Evolutionary conservation across 495 filamentous ascomycete genomes (phyloP), one percentile per base, ranked within the genome.

Genomic region (Choiromyces venosus): DNA sequence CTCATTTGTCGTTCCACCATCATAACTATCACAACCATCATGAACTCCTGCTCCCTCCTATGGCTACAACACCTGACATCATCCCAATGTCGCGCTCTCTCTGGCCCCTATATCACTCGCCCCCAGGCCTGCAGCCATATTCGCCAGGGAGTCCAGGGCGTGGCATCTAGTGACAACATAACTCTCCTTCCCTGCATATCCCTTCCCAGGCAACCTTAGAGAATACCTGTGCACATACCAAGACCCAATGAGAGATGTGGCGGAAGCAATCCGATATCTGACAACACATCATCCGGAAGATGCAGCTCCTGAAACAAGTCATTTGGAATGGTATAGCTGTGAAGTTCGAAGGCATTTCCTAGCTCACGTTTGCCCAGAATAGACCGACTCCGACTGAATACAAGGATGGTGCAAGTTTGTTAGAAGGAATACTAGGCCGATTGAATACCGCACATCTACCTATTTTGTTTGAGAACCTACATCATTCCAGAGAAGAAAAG

Each of bases 261-360:
- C 73, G 2, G 79, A 80, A 72, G 78, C 79, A 0, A 73, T 80
- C 35, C 69, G 75, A 46, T 80, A 80, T 33, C 66, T 80, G 35
- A 61, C 52, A 1, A 65, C 73, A 8, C 72, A 70, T 14, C 71
- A 69, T 72, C 73, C 74, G 12, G 78, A 80, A 36, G 77, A 80
- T 74, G 74, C 61, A 52, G 69, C 75, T 9, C 73, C 77, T 37
- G 74, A 76, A 29, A 79, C 74, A 36, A 81, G 36, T 61, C 61
- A 81, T 25, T 19, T 77, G 66, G 80, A 81, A 66, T 81, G 80
- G 80, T 81, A 81, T 70, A 76, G 37, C 18, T 81, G 77, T 67
- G 80, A 81, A 64, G 77, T 79, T 35, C 71, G 79, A 44, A 56
- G 80, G 56, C 80, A 81, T 52, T 81, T 81, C 39, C 66, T 81